Percentiles rank a stretch among this genome's conserved stretches.
These are phyloP conservation scores for Aspergillus incahuasiensis DNA, from an alignment of 495 filamentous ascomycete species.

Conservation along the genomic window DNA sequence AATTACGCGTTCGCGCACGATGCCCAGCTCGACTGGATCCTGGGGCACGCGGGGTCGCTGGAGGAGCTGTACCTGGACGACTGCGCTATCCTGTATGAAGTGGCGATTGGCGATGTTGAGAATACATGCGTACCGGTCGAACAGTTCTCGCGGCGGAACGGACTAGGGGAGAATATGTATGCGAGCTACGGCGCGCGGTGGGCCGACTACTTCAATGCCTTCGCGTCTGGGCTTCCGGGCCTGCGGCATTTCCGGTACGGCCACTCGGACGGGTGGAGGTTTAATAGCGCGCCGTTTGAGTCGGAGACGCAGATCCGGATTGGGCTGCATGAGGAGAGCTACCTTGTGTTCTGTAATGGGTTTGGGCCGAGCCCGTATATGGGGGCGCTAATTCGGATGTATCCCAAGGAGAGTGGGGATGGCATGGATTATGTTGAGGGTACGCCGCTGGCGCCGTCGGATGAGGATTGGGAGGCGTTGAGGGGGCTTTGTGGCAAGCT, in stretches of 20 bases:
- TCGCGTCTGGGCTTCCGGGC: constrained; percentile 8
- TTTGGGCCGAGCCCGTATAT: constrained; percentile 14
- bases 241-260: constrained; percentile 21
- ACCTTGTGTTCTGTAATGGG: constrained; percentile 17
- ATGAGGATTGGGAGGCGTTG: constrained; percentile 4
- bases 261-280: not conserved
- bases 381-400: not conserved
- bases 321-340: constrained; percentile 10
- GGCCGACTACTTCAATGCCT: constrained; percentile 19
- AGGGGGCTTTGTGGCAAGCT: not conserved
- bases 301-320: constrained; percentile 10
- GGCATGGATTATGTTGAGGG: not conserved
- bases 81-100: constrained; percentile 18
- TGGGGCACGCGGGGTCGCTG: constrained; percentile 17
- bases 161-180: not conserved
- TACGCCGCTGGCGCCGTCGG: not conserved
- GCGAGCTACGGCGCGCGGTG: constrained; percentile 18
- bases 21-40: constrained; percentile 26
- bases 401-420: not conserved
- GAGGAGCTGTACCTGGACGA: constrained; percentile 24
- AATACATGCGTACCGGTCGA: not conserved
- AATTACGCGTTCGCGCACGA: constrained; percentile 24
- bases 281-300: constrained; percentile 15
- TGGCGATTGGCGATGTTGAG: not conserved
- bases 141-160: not conserved